Base-by-base conservation (phyloP, 805 yeast species). In the Grigorovia jiainica region DNA sequence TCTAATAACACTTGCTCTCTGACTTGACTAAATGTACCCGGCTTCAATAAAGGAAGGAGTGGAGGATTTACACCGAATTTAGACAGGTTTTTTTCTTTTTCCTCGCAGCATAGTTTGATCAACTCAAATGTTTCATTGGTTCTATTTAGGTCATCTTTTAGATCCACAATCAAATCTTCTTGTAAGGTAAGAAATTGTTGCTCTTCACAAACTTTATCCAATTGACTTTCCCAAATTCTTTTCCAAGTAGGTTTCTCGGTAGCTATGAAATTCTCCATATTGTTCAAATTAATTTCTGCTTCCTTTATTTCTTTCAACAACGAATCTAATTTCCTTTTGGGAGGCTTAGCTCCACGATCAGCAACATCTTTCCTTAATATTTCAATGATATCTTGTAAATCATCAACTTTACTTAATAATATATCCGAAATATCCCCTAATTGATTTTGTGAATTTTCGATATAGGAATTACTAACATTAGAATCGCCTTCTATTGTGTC, bases 101-200 rank as follows among this genome's bases (percentile, higher is more conserved):
- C 95, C 23, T 76, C 76, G 36, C 85, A 76, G 52, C 95, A 86
- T 53, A 82, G 76, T 44, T 84, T 86, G 2, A 92, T 89, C 32
- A 92, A 67, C 33, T 74, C 75, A 54, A 79, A 86, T 0, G 97
- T 90, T 54, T 87, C 95, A 36, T 70, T 69, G 1, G 95, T 92
- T 52, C 79, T 82, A 19, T 72, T 74, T 25, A 92, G 63, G 62
- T 92, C 99, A 47, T 86, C 92, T 34, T 73, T 75, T 47, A 92
- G 64, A 55, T 90, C 95, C 24, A 70, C 71, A 1, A 86, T 76
- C 42, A 94, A 72, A 46, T 86, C 95, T 53, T 87, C 96, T 60
- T 90, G 97, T 16, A 87, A 71, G 43, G 84, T 84, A 64, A 89
- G 78, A 59, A 87, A 87, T 50, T 90, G 94, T 60, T 92, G 97